phyloP scores from a whole-genome alignment of 2,329 filamentous ascomycete genomes.

The Curvularia spicifera region DNA sequence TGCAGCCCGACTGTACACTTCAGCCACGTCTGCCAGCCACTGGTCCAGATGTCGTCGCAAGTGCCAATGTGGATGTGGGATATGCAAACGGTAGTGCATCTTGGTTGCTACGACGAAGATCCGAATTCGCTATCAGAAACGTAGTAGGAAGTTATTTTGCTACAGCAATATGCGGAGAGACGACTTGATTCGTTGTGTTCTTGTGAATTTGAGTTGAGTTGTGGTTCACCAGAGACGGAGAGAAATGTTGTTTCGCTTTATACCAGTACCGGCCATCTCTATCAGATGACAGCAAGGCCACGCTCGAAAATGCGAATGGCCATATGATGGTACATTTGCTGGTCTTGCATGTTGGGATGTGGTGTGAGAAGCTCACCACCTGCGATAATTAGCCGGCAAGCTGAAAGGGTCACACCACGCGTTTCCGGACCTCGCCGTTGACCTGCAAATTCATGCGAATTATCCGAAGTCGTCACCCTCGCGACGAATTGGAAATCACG shows the following conservation, averaged over 20 bases:
- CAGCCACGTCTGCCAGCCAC: slow-evolving; percentile 14
- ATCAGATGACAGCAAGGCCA: not conserved
- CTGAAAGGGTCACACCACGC: not conserved
- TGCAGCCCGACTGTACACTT: slow-evolving; percentile 9
- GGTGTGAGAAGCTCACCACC: slow-evolving; percentile 1
- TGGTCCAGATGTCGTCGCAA: slow-evolving; percentile 9
- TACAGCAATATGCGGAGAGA: not conserved
- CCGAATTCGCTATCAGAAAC: not conserved
- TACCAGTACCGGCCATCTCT: not conserved
- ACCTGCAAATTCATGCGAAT: not conserved
- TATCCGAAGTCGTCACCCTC: not conserved
- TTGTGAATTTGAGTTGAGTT: not conserved
- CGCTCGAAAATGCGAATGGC: not conserved
- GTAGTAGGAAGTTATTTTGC: not conserved
- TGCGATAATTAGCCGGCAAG: slow-evolving; percentile 5
- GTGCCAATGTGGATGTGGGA: slow-evolving; percentile 2
- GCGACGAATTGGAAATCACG: not conserved
- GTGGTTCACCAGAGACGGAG: not conserved
- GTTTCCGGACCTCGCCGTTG: not conserved
- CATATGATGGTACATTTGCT: not conserved
- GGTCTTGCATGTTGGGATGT: not conserved
- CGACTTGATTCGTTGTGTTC: not conserved
- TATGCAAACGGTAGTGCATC: slow-evolving; percentile 3
- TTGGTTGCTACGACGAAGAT: not conserved
- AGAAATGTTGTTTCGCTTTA: not conserved